A percentile compares a stretch with the other conserved stretches of the same genome.
Evolutionary conservation across 768 basidiomycete genomes (phyloP).

Genomic region (Pulveroboletus ravenelii): DNA sequence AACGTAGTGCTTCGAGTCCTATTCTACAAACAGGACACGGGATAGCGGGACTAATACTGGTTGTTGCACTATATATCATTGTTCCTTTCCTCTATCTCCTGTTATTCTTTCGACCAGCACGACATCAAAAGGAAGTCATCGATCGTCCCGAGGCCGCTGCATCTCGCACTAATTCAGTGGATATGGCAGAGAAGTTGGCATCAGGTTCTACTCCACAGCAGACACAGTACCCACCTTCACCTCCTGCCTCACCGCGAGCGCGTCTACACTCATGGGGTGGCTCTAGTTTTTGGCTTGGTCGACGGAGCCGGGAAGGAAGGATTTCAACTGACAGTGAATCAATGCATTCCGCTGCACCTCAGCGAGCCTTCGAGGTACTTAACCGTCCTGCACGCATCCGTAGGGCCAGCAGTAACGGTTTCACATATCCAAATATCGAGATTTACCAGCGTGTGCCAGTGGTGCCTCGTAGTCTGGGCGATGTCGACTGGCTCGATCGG

Average conservation of each 20-base stretch:
- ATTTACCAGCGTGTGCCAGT: slow-evolving; percentile 41
- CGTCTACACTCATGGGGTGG: slow-evolving; percentile 38
- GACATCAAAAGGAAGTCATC: slow-evolving; percentile 15
- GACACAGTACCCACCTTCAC: slow-evolving; percentile 29
- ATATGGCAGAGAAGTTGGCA: slow-evolving; percentile 39
- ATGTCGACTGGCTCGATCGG: slow-evolving; percentile 75
- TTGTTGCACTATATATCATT: slow-evolving; percentile 53
- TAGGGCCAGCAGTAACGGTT: slow-evolving; percentile 46
- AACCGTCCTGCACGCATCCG: slow-evolving; percentile 49
- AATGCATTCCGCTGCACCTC: slow-evolving; percentile 31
- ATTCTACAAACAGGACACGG: slow-evolving; percentile 60
- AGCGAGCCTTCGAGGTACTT: slow-evolving; percentile 44
- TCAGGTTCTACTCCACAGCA: slow-evolving; percentile 25
- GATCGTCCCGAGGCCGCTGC: slow-evolving; percentile 22
- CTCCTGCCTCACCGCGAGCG: slow-evolving; percentile 29
- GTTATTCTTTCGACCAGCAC: slow-evolving; percentile 13
- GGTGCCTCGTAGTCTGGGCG: slow-evolving; percentile 53
- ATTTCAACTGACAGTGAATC: slow-evolving; percentile 38
- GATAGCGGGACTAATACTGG: slow-evolving; percentile 60
- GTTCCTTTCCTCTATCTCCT: slow-evolving; percentile 42
- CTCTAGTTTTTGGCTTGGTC: slow-evolving; percentile 33
- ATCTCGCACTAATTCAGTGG: slow-evolving; percentile 36
- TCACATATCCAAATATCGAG: slow-evolving; percentile 40
- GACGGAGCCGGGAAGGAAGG: slow-evolving; percentile 34
- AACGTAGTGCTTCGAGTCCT: slow-evolving; percentile 29